Evolutionary conservation across 768 basidiomycete genomes (phyloP).

Genomic region (Mycena leptocephala): DNA sequence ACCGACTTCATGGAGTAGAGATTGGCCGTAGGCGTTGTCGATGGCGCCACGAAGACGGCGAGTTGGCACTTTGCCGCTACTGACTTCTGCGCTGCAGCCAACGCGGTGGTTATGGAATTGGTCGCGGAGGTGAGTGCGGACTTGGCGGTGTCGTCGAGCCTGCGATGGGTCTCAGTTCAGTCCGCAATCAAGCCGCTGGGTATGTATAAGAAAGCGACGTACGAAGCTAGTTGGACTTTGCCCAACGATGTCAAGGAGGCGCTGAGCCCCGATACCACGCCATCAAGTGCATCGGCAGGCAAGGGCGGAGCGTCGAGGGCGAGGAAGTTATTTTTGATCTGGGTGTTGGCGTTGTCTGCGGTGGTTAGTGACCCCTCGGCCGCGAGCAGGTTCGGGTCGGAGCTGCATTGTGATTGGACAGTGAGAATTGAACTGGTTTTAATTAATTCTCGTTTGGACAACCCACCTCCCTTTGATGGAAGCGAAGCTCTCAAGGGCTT

Average conservation of each 20-base stretch:
- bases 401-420: neutral
- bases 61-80: neutral
- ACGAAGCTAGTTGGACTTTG: neutral
- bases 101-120: neutral
- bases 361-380: neutral
- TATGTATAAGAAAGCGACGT: neutral
- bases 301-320: neutral
- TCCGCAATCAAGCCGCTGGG: neutral
- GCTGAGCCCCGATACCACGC: neutral
- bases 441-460: neutral
- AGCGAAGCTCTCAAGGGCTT: neutral
- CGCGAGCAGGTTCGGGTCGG: slow-evolving; percentile 1
- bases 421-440: neutral
- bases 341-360: neutral
- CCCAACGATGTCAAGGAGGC: neutral
- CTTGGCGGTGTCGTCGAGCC: neutral
- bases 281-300: neutral
- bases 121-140: neutral
- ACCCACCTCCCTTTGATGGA: neutral
- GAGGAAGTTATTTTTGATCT: neutral
- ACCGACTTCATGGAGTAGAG: neutral
- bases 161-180: neutral
- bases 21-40: neutral
- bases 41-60: neutral
- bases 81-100: neutral